Evolutionary conservation across 257 asterid species (phyloP), one percentile per base, ranked within the genome.

Genomic region (Nicotiana tabacum): DNA sequence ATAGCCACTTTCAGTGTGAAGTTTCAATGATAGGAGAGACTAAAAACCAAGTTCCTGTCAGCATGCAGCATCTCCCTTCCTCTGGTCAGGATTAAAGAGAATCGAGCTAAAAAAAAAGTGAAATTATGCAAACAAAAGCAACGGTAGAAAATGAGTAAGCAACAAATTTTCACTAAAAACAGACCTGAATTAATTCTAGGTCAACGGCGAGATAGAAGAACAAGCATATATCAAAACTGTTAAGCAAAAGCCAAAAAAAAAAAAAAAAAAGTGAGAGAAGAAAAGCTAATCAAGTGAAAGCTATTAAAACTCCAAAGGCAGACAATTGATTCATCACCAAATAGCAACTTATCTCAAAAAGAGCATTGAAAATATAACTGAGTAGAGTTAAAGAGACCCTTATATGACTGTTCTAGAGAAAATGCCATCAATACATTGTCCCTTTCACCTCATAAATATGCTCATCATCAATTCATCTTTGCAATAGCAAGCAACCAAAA

Each of bases 1-100:
- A 46, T 70, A 82, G 82, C 88, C 66, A 83, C 83, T 85, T 77
- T 77, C 87, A 83, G 79, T 87, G 83, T 83, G 80, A 83, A 77
- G 84, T 78, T 83, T 58, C 80, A 86, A 69, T 66, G 43, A 78
- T n/a, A 13, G 39, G 51, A 67, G 58, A 81, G 70, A 83, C 84
- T 79, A 83, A 80, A 85, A 80, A 79, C 78, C 80, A 87, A 82
- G 82, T 72, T 82, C 82, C 74, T 33, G 37, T 82, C 81, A 87
- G 74, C 84, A 86, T 51, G 64, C 46, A 51, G 80, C 80, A 76
- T 76, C 80, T 8, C 80, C 64, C 29, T 76, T 76, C 64, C 27
- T 76, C 46, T 4, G 64, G 18, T 27, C 43, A 76, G 46, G 29
- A 76, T 76, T 2, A 76, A 29, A 76, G 16, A 48, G 29, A 51